Evolutionary conservation across 257 asterid genomes (phyloP).

Genomic region (Dorcoceras hygrometricum): DNA sequence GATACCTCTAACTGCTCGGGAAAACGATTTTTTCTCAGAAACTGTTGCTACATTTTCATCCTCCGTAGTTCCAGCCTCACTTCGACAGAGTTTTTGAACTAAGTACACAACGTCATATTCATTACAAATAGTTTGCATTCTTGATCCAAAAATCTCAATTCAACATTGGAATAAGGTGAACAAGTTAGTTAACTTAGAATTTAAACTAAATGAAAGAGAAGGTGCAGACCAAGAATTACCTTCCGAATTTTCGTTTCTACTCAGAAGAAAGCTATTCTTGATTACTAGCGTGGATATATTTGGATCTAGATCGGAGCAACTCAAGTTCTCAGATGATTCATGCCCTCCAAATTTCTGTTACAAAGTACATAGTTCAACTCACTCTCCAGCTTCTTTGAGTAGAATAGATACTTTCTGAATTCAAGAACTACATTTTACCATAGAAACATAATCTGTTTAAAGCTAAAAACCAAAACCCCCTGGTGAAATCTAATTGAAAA

Average conservation of each 20-base stretch:
- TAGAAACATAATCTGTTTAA: not conserved
- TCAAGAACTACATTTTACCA: not conserved
- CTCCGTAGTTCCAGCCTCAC: constrained; percentile 73
- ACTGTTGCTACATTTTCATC: constrained; percentile 52
- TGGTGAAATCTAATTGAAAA: constrained; percentile 14
- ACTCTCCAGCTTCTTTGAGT: constrained; percentile 31
- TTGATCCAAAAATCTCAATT: constrained; percentile 1
- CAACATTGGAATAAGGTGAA: not conserved
- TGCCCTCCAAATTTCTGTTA: constrained; percentile 79
- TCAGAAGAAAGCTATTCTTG: constrained; percentile 47
- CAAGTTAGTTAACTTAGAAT: constrained; percentile 21
- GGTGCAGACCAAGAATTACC: constrained; percentile 39
- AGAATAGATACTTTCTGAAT: not conserved
- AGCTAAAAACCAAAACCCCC: constrained; percentile 23
- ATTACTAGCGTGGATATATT: constrained; percentile 39
- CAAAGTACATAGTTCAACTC: constrained; percentile 59
- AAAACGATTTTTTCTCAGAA: constrained; percentile 83
- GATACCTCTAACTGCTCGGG: constrained; percentile 86
- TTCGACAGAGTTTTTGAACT: constrained; percentile 54
- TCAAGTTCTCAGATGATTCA: constrained; percentile 54
- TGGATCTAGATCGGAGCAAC: constrained; percentile 84
- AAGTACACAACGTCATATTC: constrained; percentile 27
- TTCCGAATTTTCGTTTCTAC: constrained; percentile 62
- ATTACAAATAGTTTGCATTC: constrained; percentile 22
- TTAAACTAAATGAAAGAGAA: constrained; percentile 22